Evolutionary conservation across 108 stramenopile genomes (phyloP).

Genomic region (Cyclotella choctawhatcheeana): DNA sequence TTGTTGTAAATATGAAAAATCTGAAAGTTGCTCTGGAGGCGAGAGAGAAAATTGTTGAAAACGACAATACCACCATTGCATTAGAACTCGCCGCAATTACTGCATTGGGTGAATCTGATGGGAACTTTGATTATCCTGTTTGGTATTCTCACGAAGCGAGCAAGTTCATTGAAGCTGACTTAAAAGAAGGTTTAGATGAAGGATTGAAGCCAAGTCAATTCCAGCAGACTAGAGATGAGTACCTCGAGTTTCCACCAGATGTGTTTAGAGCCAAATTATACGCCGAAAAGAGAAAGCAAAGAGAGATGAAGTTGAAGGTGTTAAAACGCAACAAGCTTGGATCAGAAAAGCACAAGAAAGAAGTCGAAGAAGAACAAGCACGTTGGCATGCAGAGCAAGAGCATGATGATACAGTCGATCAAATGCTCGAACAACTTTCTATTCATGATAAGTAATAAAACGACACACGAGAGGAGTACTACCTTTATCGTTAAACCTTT

Average conservation of each 20-base stretch:
- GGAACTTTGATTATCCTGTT: conserved; percentile 4
- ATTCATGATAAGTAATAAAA: too few species aligned
- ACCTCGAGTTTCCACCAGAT: conserved; percentile 4
- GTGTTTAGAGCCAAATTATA: background rate
- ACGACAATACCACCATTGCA: background rate
- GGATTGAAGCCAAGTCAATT: conserved; percentile 5
- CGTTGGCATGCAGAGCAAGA: background rate
- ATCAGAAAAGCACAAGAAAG: background rate
- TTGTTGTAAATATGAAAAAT: background rate
- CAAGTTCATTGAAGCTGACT: background rate
- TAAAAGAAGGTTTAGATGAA: conserved; percentile 5
- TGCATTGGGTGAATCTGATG: too few species aligned
- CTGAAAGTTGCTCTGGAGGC: background rate
- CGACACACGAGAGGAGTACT: too few species aligned
- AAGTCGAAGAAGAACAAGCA: conserved; percentile 9
- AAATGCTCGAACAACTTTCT: too few species aligned
- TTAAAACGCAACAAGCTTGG: conserved; percentile 13
- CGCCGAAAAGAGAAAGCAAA: conserved; percentile 15
- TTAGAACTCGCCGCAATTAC: too few species aligned
- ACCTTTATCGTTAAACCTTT: too few species aligned
- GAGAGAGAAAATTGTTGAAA: background rate
- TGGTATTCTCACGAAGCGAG: conserved; percentile 12
- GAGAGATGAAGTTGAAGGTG: background rate
- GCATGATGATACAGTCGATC: too few species aligned
- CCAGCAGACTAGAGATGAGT: background rate